phyloP scores from a whole-genome alignment of 1,284 basidiomycete species.

The Rhizopogon hawkerae region DNA sequence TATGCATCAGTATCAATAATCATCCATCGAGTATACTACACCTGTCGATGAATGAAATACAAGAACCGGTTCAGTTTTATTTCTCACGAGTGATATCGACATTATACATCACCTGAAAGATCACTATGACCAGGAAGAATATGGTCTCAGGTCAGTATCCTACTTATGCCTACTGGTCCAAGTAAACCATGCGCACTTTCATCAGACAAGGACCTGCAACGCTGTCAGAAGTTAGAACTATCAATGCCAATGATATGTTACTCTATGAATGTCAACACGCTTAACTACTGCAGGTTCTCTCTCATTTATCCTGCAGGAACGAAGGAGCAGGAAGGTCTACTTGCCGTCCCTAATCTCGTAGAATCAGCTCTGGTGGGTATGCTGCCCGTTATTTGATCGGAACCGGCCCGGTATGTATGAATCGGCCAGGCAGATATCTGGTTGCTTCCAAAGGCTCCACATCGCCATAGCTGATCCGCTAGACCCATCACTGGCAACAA shows the following conservation, averaged over 20 bases:
- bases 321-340: constrained; percentile 34
- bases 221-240: constrained; percentile 30
- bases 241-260: constrained; percentile 46
- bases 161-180: no score
- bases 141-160: no score
- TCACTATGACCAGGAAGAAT: no score
- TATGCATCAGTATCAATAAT: no score
- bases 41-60: no score
- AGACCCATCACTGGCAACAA: constrained; percentile 22
- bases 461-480: constrained; percentile 65
- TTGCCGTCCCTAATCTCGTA: constrained; percentile 79
- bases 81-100: no score
- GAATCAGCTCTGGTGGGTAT: constrained; percentile 71
- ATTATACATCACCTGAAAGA: no score
- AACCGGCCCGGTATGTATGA: neutral
- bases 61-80: no score
- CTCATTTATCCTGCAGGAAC: constrained; percentile 29
- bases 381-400: neutral
- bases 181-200: constrained; percentile 28
- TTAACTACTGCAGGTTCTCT: constrained; percentile 85
- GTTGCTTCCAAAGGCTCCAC: constrained; percentile 67
- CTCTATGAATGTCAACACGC: constrained; percentile 77
- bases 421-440: constrained; percentile 68
- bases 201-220: constrained; percentile 47
- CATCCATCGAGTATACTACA: no score